These are phyloP conservation scores for Xanthoconium purpureum DNA, from an alignment of 768 basidiomycete genomes.

Conservation along the genomic window DNA sequence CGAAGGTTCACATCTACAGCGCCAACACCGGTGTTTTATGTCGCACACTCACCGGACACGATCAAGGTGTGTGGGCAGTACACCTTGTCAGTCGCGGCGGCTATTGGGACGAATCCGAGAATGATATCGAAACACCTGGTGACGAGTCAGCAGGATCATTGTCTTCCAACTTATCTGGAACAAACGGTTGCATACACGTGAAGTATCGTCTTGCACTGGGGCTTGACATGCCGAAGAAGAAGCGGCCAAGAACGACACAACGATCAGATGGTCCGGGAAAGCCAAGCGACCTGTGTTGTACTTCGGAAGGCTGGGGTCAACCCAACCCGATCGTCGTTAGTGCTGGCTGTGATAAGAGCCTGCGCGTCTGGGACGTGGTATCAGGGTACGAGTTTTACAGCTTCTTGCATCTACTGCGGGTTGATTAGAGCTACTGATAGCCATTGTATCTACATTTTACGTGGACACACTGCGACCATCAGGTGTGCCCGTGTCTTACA, in stretches of 20 bases:
- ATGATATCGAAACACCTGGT: neutral
- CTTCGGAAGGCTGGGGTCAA: conserved; percentile 89
- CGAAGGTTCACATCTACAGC: conserved; percentile 82
- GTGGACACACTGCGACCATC: conserved; percentile 87
- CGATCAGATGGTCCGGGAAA: conserved; percentile 26
- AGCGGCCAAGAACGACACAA: conserved; percentile 21
- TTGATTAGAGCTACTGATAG: conserved; percentile 25
- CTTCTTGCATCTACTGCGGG: neutral
- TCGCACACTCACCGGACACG: conserved; percentile 80
- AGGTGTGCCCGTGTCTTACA: conserved; percentile 87
- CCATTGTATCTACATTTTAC: conserved; percentile 72
- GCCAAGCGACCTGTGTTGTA: conserved; percentile 54
- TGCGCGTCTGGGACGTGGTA: conserved; percentile 90
- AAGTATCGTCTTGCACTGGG: conserved; percentile 52
- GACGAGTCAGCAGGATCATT: conserved; percentile 5
- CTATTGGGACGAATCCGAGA: conserved; percentile 28
- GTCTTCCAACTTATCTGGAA: conserved; percentile 3
- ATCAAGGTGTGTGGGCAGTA: conserved; percentile 90
- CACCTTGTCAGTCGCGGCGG: conserved; percentile 74
- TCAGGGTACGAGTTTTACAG: conserved; percentile 57
- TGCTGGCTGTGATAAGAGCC: conserved; percentile 87
- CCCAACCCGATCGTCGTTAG: conserved; percentile 79
- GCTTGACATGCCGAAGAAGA: conserved; percentile 31
- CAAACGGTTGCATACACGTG: conserved; percentile 26
- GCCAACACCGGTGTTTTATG: conserved; percentile 72